Evolutionary conservation across 148 eudicot genomes (phyloP), one percentile per base, ranked within the genome.

Genomic region (Chenopodium quinoa): DNA sequence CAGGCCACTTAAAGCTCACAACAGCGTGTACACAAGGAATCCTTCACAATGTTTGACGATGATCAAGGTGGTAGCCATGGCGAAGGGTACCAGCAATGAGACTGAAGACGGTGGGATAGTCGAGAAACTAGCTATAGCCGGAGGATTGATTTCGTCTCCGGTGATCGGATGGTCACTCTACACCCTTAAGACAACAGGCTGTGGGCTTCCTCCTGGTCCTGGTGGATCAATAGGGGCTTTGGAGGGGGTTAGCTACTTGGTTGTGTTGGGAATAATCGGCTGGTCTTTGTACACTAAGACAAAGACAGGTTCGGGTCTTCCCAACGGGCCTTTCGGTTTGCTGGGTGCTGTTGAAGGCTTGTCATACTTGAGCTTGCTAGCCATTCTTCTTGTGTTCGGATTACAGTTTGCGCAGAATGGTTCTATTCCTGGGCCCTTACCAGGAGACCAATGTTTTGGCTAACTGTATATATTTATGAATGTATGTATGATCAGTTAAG

Each of bases 121-220:
- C 3, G 92, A 86, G 74, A 88, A 84, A 70, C 83, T 68, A n/a
- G 97, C 95, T 70, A 91, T 94, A 34, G 90, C 52, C 1, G 91
- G 91, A 0, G 99, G 99, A 10, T 46, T 96, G 60, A 79, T 96
- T 64, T 84, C 99, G 0, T 76, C 87, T 1, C 98, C 95, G 12
- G 95, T 96, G 27, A 96, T 96, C 9, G 97, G 87, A 2, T 96
- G 98, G 99, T 94, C 99, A 1, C 92, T 96, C 6, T 96, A 86
- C 91, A 90, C 99, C 1, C 95, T 96, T 27, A 96, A 96, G 84
- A 94, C 95, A 3, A 96, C 99, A 0, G 99, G 99, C n/a, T 96
- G 99, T 46, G 99, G 99, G 23, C 93, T 96, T 7, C 99, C 99
- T 8, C 99, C 99, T 0, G 98, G 99, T 2, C 98, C 98, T 0